These are phyloP conservation scores for Jasminum sambac DNA, from an alignment of 257 asterid genomes.

Conservation along the genomic window DNA sequence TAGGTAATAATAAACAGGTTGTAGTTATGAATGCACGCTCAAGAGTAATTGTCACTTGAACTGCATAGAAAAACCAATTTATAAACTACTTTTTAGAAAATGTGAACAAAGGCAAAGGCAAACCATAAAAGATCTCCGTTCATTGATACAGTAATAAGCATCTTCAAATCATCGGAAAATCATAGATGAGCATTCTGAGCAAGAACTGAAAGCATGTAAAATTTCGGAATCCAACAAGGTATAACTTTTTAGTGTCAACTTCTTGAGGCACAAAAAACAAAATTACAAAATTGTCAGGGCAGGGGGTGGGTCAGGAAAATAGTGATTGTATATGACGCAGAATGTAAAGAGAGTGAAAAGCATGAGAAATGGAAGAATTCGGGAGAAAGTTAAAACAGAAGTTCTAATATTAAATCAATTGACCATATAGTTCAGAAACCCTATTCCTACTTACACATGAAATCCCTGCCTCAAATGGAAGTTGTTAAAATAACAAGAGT, in stretches of 20 bases:
- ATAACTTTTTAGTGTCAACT: neutral
- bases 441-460: neutral
- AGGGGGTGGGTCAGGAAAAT: neutral
- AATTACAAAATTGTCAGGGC: neutral
- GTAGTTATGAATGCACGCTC: too few relatives aligned
- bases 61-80: too few relatives aligned
- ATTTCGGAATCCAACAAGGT: conserved; percentile 11
- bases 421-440: neutral
- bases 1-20: too few relatives aligned
- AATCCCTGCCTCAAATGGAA: neutral
- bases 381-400: neutral
- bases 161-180: conserved; percentile 2
- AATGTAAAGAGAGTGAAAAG: neutral
- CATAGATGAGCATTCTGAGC: neutral
- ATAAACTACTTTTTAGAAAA: too few relatives aligned
- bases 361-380: neutral
- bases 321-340: neutral
- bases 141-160: neutral
- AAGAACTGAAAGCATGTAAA: conserved; percentile 7
- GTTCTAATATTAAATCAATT: neutral
- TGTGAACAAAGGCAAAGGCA: neutral
- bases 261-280: neutral
- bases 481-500: neutral
- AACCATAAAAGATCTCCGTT: neutral
- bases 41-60: too few relatives aligned